These are phyloP conservation scores for Aspergillus spinulosporus DNA, from an alignment of 2,329 filamentous ascomycete genomes.

Conservation along the genomic window DNA sequence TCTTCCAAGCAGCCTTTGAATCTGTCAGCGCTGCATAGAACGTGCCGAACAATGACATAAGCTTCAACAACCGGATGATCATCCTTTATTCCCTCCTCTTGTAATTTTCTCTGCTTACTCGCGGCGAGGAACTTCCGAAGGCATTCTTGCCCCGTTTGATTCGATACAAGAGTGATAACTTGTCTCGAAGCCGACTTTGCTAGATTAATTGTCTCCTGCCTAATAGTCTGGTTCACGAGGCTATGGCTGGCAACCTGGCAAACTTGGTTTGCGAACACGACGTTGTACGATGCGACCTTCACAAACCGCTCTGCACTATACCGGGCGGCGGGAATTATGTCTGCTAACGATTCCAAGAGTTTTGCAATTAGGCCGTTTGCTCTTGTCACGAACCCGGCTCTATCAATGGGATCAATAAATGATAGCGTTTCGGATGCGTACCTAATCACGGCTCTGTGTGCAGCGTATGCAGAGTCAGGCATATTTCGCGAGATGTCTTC, in stretches of 20 bases:
- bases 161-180: constrained; percentile 38
- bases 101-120: constrained; percentile 42
- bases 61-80: constrained; percentile 47
- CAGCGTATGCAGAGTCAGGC: constrained; percentile 15
- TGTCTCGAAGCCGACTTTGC: constrained; percentile 38
- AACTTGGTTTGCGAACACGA: constrained; percentile 42
- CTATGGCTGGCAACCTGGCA: constrained; percentile 39
- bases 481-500: constrained; percentile 10
- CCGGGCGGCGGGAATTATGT: constrained; percentile 19
- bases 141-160: constrained; percentile 34
- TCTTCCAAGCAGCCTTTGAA: constrained; percentile 46
- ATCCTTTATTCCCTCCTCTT: constrained; percentile 52
- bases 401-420: constrained; percentile 58
- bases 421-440: constrained; percentile 53
- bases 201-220: constrained; percentile 29
- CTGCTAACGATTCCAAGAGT: constrained; percentile 40
- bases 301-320: constrained; percentile 22
- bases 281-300: constrained; percentile 33
- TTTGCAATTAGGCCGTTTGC: constrained; percentile 37
- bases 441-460: constrained; percentile 47
- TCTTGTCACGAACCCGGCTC: constrained; percentile 47
- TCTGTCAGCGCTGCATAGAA: constrained; percentile 35
- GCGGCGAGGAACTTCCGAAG: constrained; percentile 49
- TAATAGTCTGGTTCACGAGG: constrained; percentile 27
- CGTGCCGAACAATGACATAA: constrained; percentile 49